Base-by-base conservation (phyloP, 2,329 filamentous ascomycete species). In the Rhynchosporium secalis region DNA sequence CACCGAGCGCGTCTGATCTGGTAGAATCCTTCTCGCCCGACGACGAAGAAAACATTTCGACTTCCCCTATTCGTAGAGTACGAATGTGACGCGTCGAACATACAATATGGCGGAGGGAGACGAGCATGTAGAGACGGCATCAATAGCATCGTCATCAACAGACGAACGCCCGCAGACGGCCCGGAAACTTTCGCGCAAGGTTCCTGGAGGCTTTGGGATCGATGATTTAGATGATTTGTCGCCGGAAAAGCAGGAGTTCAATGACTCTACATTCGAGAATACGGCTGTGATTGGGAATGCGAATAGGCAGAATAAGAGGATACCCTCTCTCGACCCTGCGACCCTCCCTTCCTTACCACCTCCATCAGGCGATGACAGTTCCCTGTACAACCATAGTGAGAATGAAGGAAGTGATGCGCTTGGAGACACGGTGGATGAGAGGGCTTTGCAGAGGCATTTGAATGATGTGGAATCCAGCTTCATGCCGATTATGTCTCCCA, bases 381-480 rank as follows among this genome's bases (percentile, higher is more conserved):
- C 69, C 20, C 52, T 73, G 8, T 73, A 70, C 58, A 63, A 62
- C 51, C 61, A 68, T 8, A 71, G 66, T 60, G 68, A 72, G 28
- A 64, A 70, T 65, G 68, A 49, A 36, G 62, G 60, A 38, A 70
- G 66, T 56, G 70, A 72, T 56, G 65, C 60, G 29, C 56, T 67
- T 49, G 46, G 67, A 43, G 68, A 72, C 56, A 61, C 62, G 4
- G 46, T 75, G 56, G 72, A 75, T 58, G 74, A 74, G 58, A 68
- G 57, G 38, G 72, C 69, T 29, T 72, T 76, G 71, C 68, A 71
- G 41, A 70, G 67, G 40, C 84, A 87, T 70, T 73, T 88, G 26
- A 79, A 83, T 68, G 86, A 88, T 69, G 80, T 87, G 65, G 86
- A 89, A 71, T 88, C 86, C 40, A 88, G 86, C 75, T 88, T 88